Evolutionary conservation across 2,329 filamentous ascomycete genomes (phyloP), one percentile per base, ranked within the genome.

Genomic region (Plenodomus tracheiphilus): DNA sequence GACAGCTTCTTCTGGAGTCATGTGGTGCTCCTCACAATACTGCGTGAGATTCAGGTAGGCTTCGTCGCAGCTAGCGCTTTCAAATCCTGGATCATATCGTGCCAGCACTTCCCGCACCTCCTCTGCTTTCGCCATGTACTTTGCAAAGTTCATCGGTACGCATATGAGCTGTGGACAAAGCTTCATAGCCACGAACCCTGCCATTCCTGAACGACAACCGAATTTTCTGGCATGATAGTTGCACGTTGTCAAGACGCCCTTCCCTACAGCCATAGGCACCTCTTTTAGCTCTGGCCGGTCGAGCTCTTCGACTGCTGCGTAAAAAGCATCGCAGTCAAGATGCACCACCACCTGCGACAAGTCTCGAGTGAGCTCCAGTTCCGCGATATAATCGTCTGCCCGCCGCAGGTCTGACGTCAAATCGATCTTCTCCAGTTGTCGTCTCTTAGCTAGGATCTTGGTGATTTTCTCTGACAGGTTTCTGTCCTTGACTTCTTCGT

Each of bases 251-350:
- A 88, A 69, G 2, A 88, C 85, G 7, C 85, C 85, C 61, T 82
- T 82, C 0, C 94, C 94, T 0, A 99, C 94, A 0, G 93, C 91
- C 75, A 99, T 97, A 0, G 94, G 94, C 0, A 96, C 77, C 34
- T 91, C 79, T 51, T 88, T 89, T 39, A 99, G 80, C 67, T 96
- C 92, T 0, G 93, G 94, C 1, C 87, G 81, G 56, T 81, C 77
- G 37, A 81, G 70, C 64, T 81, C 89, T 70, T 97, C 94, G 0
- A 97, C 94, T 0, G 94, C 91, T 0, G 94, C 94, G 66, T 94
- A 99, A 73, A 99, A 99, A 15, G 94, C 94, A 76, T 99, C 94
- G 73, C 94, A 97, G 71, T 99, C 94, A 40, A 97, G 83, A 68
- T 99, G 94, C 1, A 97, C 87, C 19, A 97, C 84, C 48, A 84